These are phyloP conservation scores for Cryphonectria carpinicola DNA, from an alignment of 2,329 filamentous ascomycete species.

Conservation along the genomic window DNA sequence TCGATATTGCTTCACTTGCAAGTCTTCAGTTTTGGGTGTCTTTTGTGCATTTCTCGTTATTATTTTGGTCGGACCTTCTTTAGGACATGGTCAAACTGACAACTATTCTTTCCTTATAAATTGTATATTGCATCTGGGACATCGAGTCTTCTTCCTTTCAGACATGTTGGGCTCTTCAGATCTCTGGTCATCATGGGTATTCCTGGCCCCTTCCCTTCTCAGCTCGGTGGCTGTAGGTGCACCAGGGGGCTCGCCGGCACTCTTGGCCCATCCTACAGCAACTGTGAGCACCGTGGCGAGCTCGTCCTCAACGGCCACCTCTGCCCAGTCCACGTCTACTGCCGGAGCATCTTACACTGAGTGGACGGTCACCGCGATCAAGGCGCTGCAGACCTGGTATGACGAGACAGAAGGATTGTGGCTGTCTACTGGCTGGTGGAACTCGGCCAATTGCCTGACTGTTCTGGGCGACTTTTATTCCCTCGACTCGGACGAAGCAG, in stretches of 20 bases:
- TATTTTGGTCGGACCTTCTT: background rate
- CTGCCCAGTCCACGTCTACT: background rate
- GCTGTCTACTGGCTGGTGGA: constrained; percentile 73
- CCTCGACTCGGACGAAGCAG: constrained; percentile 40
- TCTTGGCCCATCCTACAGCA: background rate
- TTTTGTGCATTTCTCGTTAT: background rate
- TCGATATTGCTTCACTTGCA: background rate
- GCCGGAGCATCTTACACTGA: constrained; percentile 37
- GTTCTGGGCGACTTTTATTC: constrained; percentile 59
- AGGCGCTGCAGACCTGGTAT: constrained; percentile 64
- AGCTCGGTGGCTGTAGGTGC: background rate
- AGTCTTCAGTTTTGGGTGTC: background rate
- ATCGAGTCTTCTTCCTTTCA: background rate
- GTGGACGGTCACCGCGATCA: constrained; percentile 40
- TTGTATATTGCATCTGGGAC: background rate
- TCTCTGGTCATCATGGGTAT: background rate
- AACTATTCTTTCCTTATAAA: background rate
- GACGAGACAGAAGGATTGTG: constrained; percentile 63
- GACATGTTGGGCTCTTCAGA: background rate
- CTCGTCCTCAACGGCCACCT: background rate
- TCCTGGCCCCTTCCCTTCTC: constrained; percentile 1
- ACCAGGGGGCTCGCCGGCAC: background rate
- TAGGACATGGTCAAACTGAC: background rate
- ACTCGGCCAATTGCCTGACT: constrained; percentile 69
- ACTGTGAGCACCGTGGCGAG: constrained; percentile 20